Percentiles rank a stretch among this genome's conserved stretches.
These are phyloP conservation scores for Rhizopogon vesiculosus DNA, from an alignment of 768 basidiomycete genomes.

Conservation along the genomic window DNA sequence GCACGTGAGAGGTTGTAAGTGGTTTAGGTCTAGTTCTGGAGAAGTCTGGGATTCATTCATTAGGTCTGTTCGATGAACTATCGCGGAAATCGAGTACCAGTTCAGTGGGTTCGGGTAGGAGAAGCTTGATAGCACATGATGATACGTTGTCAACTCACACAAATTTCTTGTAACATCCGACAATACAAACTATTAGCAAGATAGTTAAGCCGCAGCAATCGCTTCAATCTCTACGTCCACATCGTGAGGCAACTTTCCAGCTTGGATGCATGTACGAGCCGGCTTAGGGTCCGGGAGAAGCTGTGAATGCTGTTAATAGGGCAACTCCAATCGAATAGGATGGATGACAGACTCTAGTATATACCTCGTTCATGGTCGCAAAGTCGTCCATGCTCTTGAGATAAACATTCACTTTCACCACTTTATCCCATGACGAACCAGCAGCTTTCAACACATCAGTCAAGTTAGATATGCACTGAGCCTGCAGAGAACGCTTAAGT, in stretches of 20 bases:
- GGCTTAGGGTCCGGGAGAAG: conserved; percentile 56
- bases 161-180: neutral
- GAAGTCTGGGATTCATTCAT: too few relatives aligned
- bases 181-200: neutral
- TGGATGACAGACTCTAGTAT: conserved; percentile 39
- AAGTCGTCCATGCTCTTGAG: conserved; percentile 59
- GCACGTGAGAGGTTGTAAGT: too few relatives aligned
- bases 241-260: conserved; percentile 60
- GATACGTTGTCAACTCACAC: too few relatives aligned
- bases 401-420: conserved; percentile 53
- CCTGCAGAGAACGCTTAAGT: conserved; percentile 26
- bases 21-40: too few relatives aligned
- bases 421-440: conserved; percentile 58
- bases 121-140: too few relatives aligned
- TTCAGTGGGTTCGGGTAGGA: too few relatives aligned
- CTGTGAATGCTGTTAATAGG: conserved; percentile 20
- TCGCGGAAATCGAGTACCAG: too few relatives aligned
- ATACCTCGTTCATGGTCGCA: conserved; percentile 50
- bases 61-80: too few relatives aligned
- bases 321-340: neutral
- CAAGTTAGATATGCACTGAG: conserved; percentile 54
- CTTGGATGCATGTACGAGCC: conserved; percentile 72
- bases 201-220: conserved; percentile 37
- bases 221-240: conserved; percentile 73
- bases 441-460: conserved; percentile 48